Conservation (phyloP, 148 eudicot genomes). For the Diospyros lotus region DNA sequence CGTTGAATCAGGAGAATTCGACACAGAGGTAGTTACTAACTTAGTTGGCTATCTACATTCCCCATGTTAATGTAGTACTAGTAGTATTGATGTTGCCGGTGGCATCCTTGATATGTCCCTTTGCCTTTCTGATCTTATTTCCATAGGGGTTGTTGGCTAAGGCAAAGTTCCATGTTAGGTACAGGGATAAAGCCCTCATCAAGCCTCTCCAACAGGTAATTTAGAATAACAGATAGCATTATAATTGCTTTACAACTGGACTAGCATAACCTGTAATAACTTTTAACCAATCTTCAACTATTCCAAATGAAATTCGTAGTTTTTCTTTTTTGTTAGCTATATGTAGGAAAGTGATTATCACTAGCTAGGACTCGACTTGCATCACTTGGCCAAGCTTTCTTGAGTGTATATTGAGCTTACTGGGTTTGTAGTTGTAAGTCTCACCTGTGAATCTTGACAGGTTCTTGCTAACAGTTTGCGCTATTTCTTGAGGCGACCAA, state of each 20-base stretch:
- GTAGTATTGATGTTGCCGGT: neutral
- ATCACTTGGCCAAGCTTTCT: neutral
- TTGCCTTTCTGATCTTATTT: constrained; percentile 1
- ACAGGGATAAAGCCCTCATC: constrained; percentile 61
- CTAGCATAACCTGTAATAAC: neutral
- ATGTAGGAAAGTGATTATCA: neutral
- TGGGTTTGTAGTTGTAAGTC: neutral
- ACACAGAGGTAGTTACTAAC: constrained; percentile 65
- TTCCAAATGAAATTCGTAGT: neutral
- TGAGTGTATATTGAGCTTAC: neutral
- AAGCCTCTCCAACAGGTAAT: constrained; percentile 81
- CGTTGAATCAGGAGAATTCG: constrained; percentile 92
- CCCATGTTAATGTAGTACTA: neutral
- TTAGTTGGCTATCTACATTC: neutral
- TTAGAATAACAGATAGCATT: neutral
- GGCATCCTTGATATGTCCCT: neutral
- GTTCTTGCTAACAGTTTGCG: constrained; percentile 83
- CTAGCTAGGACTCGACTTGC: neutral
- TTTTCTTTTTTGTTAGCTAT: neutral
- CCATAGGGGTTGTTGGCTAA: constrained; percentile 78
- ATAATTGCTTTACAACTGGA: neutral
- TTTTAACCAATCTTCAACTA: neutral
- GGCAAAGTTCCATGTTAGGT: constrained; percentile 86
- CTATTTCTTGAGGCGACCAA: constrained; percentile 78
- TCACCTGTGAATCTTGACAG: constrained; percentile 20